Evolutionary conservation across 164 flowering plant genomes (phyloP), one percentile per base, ranked within the genome.

Genomic region (Stephania cephalantha): DNA sequence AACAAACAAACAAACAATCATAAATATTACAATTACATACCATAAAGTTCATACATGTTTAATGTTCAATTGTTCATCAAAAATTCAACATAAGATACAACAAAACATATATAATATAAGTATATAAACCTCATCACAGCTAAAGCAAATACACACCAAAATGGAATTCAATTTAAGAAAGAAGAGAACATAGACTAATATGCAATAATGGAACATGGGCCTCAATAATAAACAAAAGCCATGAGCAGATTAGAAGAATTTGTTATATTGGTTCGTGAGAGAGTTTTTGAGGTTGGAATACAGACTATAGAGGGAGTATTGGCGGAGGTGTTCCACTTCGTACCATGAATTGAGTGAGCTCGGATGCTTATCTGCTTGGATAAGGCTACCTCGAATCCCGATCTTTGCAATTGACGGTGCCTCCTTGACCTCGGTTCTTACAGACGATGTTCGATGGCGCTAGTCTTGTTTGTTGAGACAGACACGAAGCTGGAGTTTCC

Each of bases 361-460:
- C 12, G 82, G 75, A 72, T 95, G 94, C 83, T 95, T 93, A 80
- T 95, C 99, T 67, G 99, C 99, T n/a, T n/a, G 7, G 99, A 93
- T 78, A 94, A 95, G 1, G 98, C 92, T 31, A 93, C 48, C 69
- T 95, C n/a, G 99, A 76, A 95, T 92, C 44, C 97, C 94, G 29
- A 93, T 81, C 98, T n/a, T n/a, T 95, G 83, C 99, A 95, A 79
- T 95, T 98, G 7, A 85, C 95, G 44, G 79, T 17, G 4, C 95
- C 97, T 17, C 91, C 91, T 35, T 69, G 81, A 17, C 92, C 91
- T 45, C 66, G 81, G 78, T 69, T 81, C 76, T 81, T 89, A 80
- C 99, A 95, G 46, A 81, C 12, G 73, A 72, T 25, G 88, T 83
- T 82, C 61, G 77, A 92, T 84, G 20, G 97, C 99, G 84, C 99